These are phyloP conservation scores for Phalaenopsis equestris DNA, from an alignment of 106 monocot species.

Conservation along the genomic window DNA sequence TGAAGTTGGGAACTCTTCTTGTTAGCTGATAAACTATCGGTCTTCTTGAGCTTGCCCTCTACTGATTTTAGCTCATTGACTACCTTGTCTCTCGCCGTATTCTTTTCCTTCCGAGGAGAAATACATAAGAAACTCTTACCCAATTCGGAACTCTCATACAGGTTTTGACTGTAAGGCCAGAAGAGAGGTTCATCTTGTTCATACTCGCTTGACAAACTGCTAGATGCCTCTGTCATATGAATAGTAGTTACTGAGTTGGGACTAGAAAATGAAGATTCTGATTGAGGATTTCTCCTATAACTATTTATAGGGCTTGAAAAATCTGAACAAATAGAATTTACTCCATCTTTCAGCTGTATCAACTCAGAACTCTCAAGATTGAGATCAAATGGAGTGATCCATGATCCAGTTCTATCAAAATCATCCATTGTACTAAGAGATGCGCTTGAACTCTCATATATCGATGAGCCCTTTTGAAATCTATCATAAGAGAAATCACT, in stretches of 20 bases:
- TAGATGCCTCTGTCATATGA: not conserved
- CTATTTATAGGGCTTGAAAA: constrained; percentile 49
- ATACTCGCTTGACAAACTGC: not conserved
- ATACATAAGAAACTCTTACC: constrained; percentile 35
- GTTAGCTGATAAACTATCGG: constrained; percentile 1
- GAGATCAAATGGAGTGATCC: constrained; percentile 41
- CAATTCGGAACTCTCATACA: constrained; percentile 32
- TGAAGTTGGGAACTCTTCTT: constrained; percentile 5
- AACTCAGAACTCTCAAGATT: constrained; percentile 36
- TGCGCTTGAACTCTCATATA: constrained; percentile 8
- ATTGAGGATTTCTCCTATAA: not conserved
- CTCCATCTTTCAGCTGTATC: constrained; percentile 12
- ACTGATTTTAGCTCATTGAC: constrained; percentile 12
- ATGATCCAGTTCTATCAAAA: constrained; percentile 18
- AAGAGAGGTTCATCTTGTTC: constrained; percentile 46
- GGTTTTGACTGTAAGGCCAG: constrained; percentile 50
- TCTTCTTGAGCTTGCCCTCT: constrained; percentile 5
- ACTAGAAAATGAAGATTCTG: constrained; percentile 6
- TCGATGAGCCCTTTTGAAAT: constrained; percentile 11
- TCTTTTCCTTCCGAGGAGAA: constrained; percentile 29
- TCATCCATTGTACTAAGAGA: constrained; percentile 16
- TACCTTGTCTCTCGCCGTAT: not conserved
- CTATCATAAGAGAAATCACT: constrained; percentile 16
- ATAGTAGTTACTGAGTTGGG: constrained; percentile 3
- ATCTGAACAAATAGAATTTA: constrained; percentile 17